Evolutionary conservation across 208 protist species (phyloP).

Genomic region (Borovskyia barvae): DNA sequence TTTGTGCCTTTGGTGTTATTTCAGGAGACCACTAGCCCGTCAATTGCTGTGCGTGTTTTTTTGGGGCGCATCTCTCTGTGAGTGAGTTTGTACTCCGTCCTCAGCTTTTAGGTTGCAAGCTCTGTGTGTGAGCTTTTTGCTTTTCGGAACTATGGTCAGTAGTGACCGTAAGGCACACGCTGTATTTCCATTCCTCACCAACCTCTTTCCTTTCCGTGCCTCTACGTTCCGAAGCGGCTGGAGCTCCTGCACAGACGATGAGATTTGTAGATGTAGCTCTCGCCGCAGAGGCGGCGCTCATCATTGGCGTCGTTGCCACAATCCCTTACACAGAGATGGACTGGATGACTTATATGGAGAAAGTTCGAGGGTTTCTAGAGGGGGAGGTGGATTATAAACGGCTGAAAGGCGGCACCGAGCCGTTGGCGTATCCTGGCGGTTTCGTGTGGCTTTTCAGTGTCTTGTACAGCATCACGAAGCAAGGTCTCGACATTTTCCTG

Average conservation of each 20-base stretch:
- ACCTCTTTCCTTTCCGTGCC: no score
- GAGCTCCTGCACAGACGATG: constrained; percentile 26
- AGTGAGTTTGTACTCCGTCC: no score
- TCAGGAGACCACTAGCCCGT: no score
- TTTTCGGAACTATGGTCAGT: no score
- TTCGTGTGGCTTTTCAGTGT: constrained; percentile 88
- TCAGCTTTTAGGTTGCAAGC: no score
- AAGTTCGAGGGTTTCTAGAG: constrained; percentile 68
- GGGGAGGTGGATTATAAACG: constrained; percentile 82
- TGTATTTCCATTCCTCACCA: no score
- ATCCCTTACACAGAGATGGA: constrained; percentile 89
- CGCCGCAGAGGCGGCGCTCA: constrained; percentile 27
- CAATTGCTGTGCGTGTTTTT: no score
- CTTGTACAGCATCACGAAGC: constrained; percentile 76
- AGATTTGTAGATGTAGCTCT: constrained; percentile 18
- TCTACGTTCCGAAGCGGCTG: no score
- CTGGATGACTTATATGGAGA: constrained; percentile 92
- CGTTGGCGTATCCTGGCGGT: constrained; percentile 88
- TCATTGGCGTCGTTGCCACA: constrained; percentile 32
- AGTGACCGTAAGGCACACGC: no score
- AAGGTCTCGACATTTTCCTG: constrained; percentile 51
- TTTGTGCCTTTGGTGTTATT: no score
- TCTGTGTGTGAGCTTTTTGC: no score
- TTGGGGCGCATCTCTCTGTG: no score
- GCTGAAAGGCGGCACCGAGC: constrained; percentile 76